These are phyloP conservation scores for Iris pallida DNA, from an alignment of 116 monocot species.

Conservation along the genomic window DNA sequence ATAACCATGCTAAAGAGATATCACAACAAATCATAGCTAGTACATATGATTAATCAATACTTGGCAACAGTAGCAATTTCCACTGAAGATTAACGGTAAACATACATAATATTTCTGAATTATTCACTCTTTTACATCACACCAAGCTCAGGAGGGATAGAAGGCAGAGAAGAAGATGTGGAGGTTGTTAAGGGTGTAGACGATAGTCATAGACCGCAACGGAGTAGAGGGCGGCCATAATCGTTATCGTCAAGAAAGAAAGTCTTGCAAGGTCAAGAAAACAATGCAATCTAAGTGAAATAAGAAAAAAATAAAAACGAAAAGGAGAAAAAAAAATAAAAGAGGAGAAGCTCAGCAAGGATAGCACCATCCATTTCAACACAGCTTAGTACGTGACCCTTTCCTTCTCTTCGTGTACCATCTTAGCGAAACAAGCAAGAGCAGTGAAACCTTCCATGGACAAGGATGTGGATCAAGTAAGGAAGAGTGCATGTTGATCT, in stretches of 20 bases:
- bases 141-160: constrained; percentile 40
- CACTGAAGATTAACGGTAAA: too few species aligned
- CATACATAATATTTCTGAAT: too few species aligned
- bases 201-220: not conserved
- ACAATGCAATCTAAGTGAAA: not conserved
- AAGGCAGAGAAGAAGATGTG: constrained; percentile 3
- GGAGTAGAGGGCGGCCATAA: constrained; percentile 19
- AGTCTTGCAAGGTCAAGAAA: constrained; percentile 60
- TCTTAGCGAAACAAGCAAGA: not conserved
- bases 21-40: too few species aligned
- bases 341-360: constrained; percentile 27
- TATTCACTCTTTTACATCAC: not conserved
- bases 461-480: not conserved
- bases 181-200: constrained; percentile 3
- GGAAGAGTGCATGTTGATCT: not conserved
- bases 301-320: not conserved
- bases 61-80: too few species aligned
- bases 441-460: constrained; percentile 4
- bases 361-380: constrained; percentile 20
- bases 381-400: not conserved
- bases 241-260: not conserved
- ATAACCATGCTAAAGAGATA: too few species aligned
- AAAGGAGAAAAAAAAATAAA: not conserved
- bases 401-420: constrained; percentile 12
- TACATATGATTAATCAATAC: too few species aligned